phyloP scores from a whole-genome alignment of 257 asterid genomes.

The Nicotiana knightiana region DNA sequence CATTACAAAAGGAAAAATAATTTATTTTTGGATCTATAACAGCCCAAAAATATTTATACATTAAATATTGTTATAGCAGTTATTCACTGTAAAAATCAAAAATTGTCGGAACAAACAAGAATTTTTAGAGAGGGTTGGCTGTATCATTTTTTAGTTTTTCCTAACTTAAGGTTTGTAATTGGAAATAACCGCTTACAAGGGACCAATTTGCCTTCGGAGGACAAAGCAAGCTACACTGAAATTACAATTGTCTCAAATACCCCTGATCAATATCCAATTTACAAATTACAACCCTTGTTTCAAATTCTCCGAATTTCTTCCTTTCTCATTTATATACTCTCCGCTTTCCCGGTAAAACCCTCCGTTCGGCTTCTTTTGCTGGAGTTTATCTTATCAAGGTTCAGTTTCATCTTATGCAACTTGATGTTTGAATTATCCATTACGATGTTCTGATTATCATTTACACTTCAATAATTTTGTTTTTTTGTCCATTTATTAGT shows the following conservation, averaged over 20 bases:
- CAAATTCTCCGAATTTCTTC: neutral
- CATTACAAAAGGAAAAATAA: too few relatives aligned
- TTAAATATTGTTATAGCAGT: too few relatives aligned
- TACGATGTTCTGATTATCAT: neutral
- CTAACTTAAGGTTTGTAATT: too few relatives aligned
- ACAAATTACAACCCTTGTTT: neutral
- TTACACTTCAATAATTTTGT: neutral
- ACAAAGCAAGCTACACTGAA: neutral
- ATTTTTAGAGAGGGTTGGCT: too few relatives aligned
- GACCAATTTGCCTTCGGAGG: too few relatives aligned
- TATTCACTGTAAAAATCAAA: too few relatives aligned
- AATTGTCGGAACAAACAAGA: too few relatives aligned
- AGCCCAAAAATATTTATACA: too few relatives aligned
- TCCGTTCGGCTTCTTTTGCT: neutral
- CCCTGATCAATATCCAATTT: neutral
- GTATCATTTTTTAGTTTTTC: too few relatives aligned
- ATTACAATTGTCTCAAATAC: neutral
- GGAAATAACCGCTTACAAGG: too few relatives aligned
- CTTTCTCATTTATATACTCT: neutral
- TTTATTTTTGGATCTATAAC: too few relatives aligned
- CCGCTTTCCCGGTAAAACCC: constrained; percentile 14
- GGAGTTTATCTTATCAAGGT: neutral
- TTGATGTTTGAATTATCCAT: neutral
- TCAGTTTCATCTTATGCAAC: neutral
- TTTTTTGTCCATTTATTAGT: neutral